Evolutionary conservation across 768 basidiomycete genomes (phyloP).

Genomic region (Lyophyllum atratum): DNA sequence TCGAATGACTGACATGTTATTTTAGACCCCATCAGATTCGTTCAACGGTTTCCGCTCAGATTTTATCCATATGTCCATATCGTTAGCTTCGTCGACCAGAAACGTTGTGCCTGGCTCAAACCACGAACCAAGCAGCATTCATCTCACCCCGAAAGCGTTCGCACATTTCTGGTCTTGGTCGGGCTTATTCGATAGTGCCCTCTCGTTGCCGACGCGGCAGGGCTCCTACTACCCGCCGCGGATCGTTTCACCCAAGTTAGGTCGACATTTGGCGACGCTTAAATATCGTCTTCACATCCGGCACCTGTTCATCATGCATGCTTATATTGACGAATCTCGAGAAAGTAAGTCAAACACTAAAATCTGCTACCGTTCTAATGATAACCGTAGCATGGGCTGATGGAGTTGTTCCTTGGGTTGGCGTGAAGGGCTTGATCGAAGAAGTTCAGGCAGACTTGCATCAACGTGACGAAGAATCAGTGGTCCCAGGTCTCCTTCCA

Average conservation of each 20-base stretch:
- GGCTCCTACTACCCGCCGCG: conserved; percentile 79
- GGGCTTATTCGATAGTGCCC: conserved; percentile 74
- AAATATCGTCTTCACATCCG: conserved; percentile 84
- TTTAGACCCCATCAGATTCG: conserved; percentile 62
- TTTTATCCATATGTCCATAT: conserved; percentile 90
- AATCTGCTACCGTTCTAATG: neutral
- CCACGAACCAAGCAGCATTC: conserved; percentile 64
- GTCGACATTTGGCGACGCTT: conserved; percentile 84
- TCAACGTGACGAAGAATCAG: conserved; percentile 83
- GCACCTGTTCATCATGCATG: conserved; percentile 83
- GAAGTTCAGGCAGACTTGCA: conserved; percentile 90
- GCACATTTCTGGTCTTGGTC: conserved; percentile 95
- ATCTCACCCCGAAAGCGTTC: conserved; percentile 83
- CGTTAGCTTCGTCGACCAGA: conserved; percentile 68
- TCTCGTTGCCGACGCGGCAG: conserved; percentile 85
- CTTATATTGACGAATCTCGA: conserved; percentile 78
- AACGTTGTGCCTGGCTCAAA: conserved; percentile 11
- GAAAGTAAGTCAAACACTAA: conserved; percentile 44
- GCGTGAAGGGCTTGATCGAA: conserved; percentile 81
- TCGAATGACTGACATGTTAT: conserved; percentile 6
- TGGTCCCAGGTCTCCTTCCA: conserved; percentile 55
- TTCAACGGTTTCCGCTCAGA: conserved; percentile 90
- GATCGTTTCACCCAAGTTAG: conserved; percentile 81
- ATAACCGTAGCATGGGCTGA: conserved; percentile 63
- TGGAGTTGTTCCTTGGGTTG: conserved; percentile 79